Conservation (phyloP, 768 basidiomycete genomes). For the Podaxis carcinomalis region DNA sequence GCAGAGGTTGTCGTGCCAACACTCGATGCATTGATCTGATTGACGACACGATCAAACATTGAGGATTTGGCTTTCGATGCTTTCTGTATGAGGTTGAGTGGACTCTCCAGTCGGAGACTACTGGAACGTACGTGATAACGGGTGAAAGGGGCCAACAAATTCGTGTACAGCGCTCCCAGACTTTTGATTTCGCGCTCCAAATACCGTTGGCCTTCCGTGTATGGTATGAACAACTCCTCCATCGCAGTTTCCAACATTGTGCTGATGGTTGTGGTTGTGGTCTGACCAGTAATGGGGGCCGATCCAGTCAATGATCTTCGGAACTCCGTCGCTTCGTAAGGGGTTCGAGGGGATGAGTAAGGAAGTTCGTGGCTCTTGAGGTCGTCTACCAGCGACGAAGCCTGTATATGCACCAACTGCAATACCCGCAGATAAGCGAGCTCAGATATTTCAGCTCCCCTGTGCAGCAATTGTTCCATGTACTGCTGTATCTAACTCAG, state of each 20-base stretch:
- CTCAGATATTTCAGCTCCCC: conserved; percentile 72
- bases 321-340: conserved; percentile 60
- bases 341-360: conserved; percentile 57
- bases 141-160: conserved; percentile 68
- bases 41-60: conserved; percentile 89
- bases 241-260: conserved; percentile 92
- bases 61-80: conserved; percentile 67
- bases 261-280: conserved; percentile 58
- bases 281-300: conserved; percentile 35
- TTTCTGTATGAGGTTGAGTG: conserved; percentile 39
- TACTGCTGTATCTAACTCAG: conserved; percentile 86
- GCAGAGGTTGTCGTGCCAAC: conserved; percentile 68
- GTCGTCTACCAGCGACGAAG: conserved; percentile 80
- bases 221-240: conserved; percentile 95
- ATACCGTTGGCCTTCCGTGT: conserved; percentile 88
- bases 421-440: conserved; percentile 88
- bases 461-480: conserved; percentile 82
- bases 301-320: conserved; percentile 48
- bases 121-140: conserved; percentile 75
- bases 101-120: not conserved
- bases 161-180: conserved; percentile 73
- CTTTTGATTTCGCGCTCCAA: conserved; percentile 89
- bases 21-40: conserved; percentile 75
- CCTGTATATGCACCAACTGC: conserved; percentile 80
- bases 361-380: conserved; percentile 88